Conservation (phyloP, 2,329 filamentous ascomycete genomes). For the Penicillium expansum region DNA sequence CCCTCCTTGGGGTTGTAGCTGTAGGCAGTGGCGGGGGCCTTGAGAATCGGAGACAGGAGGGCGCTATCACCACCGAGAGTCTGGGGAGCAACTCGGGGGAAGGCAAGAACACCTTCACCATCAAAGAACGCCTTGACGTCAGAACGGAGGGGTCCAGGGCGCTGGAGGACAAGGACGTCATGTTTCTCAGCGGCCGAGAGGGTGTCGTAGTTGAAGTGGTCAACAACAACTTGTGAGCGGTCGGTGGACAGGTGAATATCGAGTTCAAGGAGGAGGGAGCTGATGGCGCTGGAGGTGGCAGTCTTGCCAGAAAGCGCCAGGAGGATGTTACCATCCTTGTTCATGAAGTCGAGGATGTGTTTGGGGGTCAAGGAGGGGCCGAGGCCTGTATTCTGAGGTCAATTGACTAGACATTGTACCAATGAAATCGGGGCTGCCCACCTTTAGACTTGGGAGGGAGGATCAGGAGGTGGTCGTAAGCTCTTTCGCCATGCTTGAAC, state of each 20-base stretch:
- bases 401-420: slow-evolving; percentile 21
- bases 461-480: slow-evolving; percentile 86
- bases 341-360: slow-evolving; percentile 84
- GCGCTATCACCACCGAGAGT: slow-evolving; percentile 71
- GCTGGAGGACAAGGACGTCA: slow-evolving; percentile 78
- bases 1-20: slow-evolving; percentile 93
- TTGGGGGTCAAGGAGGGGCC: slow-evolving; percentile 85
- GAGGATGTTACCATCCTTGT: slow-evolving; percentile 86
- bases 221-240: slow-evolving; percentile 79
- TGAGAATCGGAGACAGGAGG: slow-evolving; percentile 76
- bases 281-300: slow-evolving; percentile 68
- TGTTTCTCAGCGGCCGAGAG: slow-evolving; percentile 75
- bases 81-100: slow-evolving; percentile 79
- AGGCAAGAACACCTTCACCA: slow-evolving; percentile 68
- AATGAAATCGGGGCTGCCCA: slow-evolving; percentile 34
- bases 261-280: slow-evolving; percentile 78
- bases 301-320: slow-evolving; percentile 73
- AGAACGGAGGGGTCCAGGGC: slow-evolving; percentile 62
- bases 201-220: slow-evolving; percentile 93
- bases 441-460: slow-evolving; percentile 89
- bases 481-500: slow-evolving; percentile 81
- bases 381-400: slow-evolving; percentile 59
- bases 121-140: slow-evolving; percentile 77
- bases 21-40: slow-evolving; percentile 82
- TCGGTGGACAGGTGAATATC: slow-evolving; percentile 85